Base-by-base conservation (phyloP, 768 basidiomycete species). In the Trametes maxima region DNA sequence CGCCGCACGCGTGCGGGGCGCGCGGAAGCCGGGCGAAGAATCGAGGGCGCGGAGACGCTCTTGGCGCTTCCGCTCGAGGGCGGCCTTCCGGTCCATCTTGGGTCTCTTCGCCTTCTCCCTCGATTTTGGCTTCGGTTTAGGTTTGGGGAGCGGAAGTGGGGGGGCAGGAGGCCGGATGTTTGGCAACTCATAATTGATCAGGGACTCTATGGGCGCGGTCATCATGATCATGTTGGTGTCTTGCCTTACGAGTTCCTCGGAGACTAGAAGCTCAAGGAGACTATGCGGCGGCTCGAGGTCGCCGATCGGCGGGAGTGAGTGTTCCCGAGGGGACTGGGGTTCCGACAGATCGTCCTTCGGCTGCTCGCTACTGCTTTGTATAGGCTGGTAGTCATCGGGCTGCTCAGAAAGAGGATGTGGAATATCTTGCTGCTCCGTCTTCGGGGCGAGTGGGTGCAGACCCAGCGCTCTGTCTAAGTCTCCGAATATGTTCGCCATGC, bases 261-360 rank as follows among this genome's bases (percentile, higher is more conserved):
- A 85, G 13, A 79, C 69, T 24, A 90, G 81, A 28, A 88, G 77
- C 14, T 83, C 76, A 1, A 94, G 76, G 7, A 83, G 67, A 1
- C 80, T 75, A 2, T 88, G 63, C 3, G 87, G 80, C 1, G 90
- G 86, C 72, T 95, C 94, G 22, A 95, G 81, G 67, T 92, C 85
- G 22, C 93, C 92, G 17, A 89, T 39, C 17, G 33, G 42, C 21
- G 65, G 51, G 0, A 17, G 50, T 1, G 70, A 12, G 50, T n/a
- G 16, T 39, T 57, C 50, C 40, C 42, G 25, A 22, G 49, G 17
- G 37, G 46, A 33, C 8, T 33, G 4, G 8, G 28, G 28, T 33
- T 33, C 28, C 28, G 28, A 33, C 8, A 33, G 28, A 8, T 8
- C 28, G 28, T 33, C 28, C 28, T 33, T 33, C 8, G 28, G 28